Evolutionary conservation across 2,329 filamentous ascomycete genomes (phyloP).

Genomic region (Lithohypha guttulata): DNA sequence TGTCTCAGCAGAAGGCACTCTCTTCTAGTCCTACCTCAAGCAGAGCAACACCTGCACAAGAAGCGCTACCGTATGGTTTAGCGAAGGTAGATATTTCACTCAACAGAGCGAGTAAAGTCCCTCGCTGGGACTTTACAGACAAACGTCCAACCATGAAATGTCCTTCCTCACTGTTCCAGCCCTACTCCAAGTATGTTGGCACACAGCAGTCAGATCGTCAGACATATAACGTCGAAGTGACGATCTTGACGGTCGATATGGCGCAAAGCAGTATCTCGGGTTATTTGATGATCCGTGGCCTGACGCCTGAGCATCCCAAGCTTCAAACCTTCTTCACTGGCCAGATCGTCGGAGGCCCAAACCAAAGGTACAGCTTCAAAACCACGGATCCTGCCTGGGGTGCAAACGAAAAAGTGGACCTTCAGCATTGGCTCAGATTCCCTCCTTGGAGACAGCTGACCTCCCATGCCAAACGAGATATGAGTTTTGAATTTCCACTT

Average conservation of each 20-base stretch:
- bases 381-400: slow-evolving; percentile 88
- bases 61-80: slow-evolving; percentile 4
- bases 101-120: slow-evolving; percentile 9
- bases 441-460: slow-evolving; percentile 70
- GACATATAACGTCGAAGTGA: slow-evolving; percentile 89
- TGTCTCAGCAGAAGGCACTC: background rate
- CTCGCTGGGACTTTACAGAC: slow-evolving; percentile 19
- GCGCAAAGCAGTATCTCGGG: slow-evolving; percentile 88
- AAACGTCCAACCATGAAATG: slow-evolving; percentile 7
- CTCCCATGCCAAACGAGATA: slow-evolving; percentile 43
- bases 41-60: background rate
- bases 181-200: slow-evolving; percentile 78
- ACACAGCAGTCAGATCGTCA: slow-evolving; percentile 90
- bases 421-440: slow-evolving; percentile 89
- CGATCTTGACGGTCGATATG: slow-evolving; percentile 94
- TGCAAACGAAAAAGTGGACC: slow-evolving; percentile 78
- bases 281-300: slow-evolving; percentile 91
- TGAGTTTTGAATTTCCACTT: slow-evolving; percentile 20
- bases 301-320: slow-evolving; percentile 94
- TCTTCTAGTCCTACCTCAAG: background rate
- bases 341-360: slow-evolving; percentile 69
- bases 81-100: slow-evolving; percentile 17
- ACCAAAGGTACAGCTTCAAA: slow-evolving; percentile 78
- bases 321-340: slow-evolving; percentile 96
- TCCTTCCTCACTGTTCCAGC: slow-evolving; percentile 75